These are phyloP conservation scores for Globisporangium ultimum DNA, from an alignment of 352 stramenopile genomes.

Conservation along the genomic window DNA sequence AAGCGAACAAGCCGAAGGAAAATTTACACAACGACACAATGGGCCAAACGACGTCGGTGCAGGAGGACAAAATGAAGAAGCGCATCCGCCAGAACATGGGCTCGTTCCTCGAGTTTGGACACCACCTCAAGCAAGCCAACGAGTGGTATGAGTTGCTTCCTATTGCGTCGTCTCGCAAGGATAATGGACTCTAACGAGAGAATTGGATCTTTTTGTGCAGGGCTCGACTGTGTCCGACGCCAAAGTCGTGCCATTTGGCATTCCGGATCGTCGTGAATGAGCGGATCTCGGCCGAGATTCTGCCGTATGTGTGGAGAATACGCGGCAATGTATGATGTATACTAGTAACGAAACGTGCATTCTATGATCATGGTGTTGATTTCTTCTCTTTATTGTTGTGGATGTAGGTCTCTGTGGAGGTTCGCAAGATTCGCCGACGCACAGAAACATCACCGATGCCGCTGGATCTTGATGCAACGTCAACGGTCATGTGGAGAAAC, in stretches of 20 bases:
- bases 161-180: conserved; percentile 4
- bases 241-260: conserved; percentile 70
- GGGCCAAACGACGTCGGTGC: conserved; percentile 63
- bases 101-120: conserved; percentile 67
- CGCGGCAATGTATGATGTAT: conserved; percentile 45
- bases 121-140: conserved; percentile 72
- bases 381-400: not conserved
- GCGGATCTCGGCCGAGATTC: conserved; percentile 49
- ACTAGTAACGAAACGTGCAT: not conserved
- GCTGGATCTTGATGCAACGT: conserved; percentile 10
- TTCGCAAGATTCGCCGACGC: conserved; percentile 62
- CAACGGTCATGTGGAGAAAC: conserved; percentile 15
- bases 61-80: conserved; percentile 76
- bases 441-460: conserved; percentile 23
- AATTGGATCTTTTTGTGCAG: conserved; percentile 14
- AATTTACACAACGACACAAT: conserved; percentile 23
- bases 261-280: conserved; percentile 75
- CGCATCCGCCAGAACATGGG: conserved; percentile 64
- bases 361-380: not conserved
- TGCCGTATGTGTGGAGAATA: conserved; percentile 74
- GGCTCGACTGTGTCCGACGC: conserved; percentile 64
- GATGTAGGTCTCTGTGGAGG: conserved; percentile 46
- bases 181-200: not conserved
- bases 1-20: not conserved
- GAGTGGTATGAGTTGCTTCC: conserved; percentile 46